Conservation (phyloP, 2,329 filamentous ascomycete genomes). For the Colletotrichum karsti region DNA sequence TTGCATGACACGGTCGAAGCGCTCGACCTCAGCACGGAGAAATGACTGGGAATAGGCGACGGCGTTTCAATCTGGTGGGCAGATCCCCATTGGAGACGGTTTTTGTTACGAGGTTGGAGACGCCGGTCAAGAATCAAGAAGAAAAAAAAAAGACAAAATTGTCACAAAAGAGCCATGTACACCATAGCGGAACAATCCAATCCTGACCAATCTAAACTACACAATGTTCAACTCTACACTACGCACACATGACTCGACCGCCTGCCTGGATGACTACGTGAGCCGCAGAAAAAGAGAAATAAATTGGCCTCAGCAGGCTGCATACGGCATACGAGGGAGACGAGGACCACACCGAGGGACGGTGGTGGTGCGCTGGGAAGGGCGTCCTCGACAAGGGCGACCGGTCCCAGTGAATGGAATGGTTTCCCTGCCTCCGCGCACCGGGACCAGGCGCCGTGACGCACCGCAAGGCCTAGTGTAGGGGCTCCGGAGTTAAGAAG, state of each 20-base stretch:
- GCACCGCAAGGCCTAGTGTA: too few species aligned
- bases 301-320: too few species aligned
- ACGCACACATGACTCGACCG: not conserved
- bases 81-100: not conserved
- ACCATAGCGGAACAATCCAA: not conserved
- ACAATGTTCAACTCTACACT: not conserved
- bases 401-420: not conserved
- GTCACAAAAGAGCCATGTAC: not conserved
- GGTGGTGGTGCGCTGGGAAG: too few species aligned
- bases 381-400: not conserved
- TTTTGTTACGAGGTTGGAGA: conserved; percentile 3
- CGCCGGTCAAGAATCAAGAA: conserved; percentile 1
- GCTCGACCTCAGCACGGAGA: conserved; percentile 36
- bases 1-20: conserved; percentile 33
- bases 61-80: conserved; percentile 11
- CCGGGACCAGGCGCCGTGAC: too few species aligned
- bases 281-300: too few species aligned
- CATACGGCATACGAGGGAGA: too few species aligned
- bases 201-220: too few species aligned
- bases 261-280: too few species aligned
- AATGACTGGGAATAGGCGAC: conserved; percentile 25
- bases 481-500: not conserved
- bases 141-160: not conserved
- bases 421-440: not conserved
- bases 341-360: too few species aligned